Base-by-base conservation (phyloP, 1,284 basidiomycete genomes). In the Cerrena zonata region DNA sequence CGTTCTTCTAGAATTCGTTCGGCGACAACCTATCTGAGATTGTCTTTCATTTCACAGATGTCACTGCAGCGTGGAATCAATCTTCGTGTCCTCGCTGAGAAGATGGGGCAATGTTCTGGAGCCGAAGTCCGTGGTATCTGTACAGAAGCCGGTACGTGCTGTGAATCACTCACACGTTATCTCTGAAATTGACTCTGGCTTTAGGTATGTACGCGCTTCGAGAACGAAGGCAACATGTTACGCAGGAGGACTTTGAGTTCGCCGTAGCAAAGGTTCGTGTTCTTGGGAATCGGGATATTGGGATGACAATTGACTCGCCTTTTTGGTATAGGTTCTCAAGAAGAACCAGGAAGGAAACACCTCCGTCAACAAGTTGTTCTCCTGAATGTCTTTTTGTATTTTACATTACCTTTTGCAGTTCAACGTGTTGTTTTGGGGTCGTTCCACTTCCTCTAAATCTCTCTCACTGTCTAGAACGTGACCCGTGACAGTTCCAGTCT, bases 81-180 rank as follows among this genome's bases (percentile, higher is more conserved):
- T 72, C 80, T 98, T 24, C 87, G 93, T 27, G 84, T 89, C 1
- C 77, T 98, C 13, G 95, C 95, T 0, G 95, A 98, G 69, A 98
- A 98, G 80, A 99, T 98, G 95, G 95, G 95, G 2, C 91, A 95
- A 64, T 97, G 94, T 66, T 96, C 93, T 1, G 95, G 95, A 63
- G 95, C 95, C 4, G 95, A 99, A 69, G 95, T 98, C 11, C 82
- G 95, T 30, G 95, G 95, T 73, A 98, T 99, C 62, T 98, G 94
- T 69, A 98, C 95, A 0, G 95, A 99, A 75, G 95, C 94, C 24
- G 94, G 92, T 84, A 62, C 61, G 83, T 62, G 57, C 42, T 19
- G 12, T 27, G 13, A 25, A 15, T 26, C n/a, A n/a, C n/a, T n/a
- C n/a, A 19, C 22, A 56, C 48, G 25, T 45, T n/a, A 45, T 41